Evolutionary conservation across 768 basidiomycete genomes (phyloP), one percentile per base, ranked within the genome.

Genomic region (Sporobolomyces phaffii): DNA sequence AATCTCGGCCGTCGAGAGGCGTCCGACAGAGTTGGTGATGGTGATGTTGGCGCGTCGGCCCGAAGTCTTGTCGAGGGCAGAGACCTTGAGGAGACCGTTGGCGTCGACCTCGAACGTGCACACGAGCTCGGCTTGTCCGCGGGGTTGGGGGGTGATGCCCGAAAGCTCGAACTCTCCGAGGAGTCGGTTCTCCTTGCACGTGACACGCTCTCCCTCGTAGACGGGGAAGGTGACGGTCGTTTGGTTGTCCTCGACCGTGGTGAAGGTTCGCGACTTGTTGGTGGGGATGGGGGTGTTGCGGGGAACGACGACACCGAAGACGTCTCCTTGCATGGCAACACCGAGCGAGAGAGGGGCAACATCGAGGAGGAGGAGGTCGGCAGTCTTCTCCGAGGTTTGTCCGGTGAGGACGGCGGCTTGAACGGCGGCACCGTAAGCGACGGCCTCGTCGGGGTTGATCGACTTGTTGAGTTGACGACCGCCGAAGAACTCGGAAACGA

Each of bases 311-410:
- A 97, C 89, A 83, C 96, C 96, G 80, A 99, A 99, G 78, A 99
- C 90, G 78, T 99, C 96, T 77, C 96, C 96, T 80, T 99, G 96
- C 96, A 99, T 99, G 79, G 96, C 96, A 74, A 99, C 96, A 87
- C 94, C 94, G 76, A 99, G 89, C 69, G 93, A 97, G 65, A 99
- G 84, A 72, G 96, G 94, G 71, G 96, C 89, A 72, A 99, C 94
- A 81, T 99, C 96, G 75, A 99, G 91, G 75, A 99, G 86, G 76
- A 99, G 86, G 73, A 99, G 87, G 78, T 98, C 94, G 79, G 91
- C 89, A 65, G 96, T 99, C 83, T 98, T 94, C 74, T 99, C 96
- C 40, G 92, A 97, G 53, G 93, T 97, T 79, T 97, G 92, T 65
- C 92, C 92, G 73, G 96, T 96, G 70, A 99, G 90, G 77, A 99